Conservation (phyloP, 305 asterid genomes). For the Coffea humblotiana region DNA sequence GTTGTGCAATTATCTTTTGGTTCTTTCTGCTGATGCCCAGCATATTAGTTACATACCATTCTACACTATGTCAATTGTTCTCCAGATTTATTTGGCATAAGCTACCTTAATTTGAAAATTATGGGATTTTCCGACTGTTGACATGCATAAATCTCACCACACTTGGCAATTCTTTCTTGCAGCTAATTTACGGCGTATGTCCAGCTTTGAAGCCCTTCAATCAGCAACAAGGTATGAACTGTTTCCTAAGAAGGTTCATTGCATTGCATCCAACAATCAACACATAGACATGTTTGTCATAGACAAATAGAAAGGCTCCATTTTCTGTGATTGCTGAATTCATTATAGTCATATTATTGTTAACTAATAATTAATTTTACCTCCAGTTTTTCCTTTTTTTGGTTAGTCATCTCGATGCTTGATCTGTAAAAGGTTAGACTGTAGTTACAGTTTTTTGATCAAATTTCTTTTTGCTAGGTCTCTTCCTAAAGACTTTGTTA, state of each 20-base stretch:
- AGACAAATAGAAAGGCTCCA: no score
- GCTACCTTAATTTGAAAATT: not conserved
- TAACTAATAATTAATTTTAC: not conserved
- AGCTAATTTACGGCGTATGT: slow-evolving; percentile 48
- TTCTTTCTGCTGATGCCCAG: not conserved
- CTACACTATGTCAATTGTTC: no score
- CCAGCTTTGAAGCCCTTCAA: slow-evolving; percentile 61
- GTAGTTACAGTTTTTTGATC: not conserved
- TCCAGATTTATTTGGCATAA: not conserved
- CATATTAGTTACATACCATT: no score
- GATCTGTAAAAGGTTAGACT: not conserved
- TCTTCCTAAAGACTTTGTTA: slow-evolving; percentile 66
- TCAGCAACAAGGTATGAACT: slow-evolving; percentile 51
- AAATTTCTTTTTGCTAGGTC: slow-evolving; percentile 50
- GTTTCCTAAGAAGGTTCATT: slow-evolving; percentile 4
- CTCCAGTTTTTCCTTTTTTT: not conserved
- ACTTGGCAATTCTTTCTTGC: slow-evolving; percentile 29
- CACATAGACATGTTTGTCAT: not conserved
- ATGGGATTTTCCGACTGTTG: slow-evolving; percentile 4
- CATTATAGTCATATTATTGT: not conserved
- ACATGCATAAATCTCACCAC: slow-evolving; percentile 1
- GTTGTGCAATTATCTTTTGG: not conserved
- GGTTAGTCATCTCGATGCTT: not conserved
- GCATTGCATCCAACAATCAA: not conserved
- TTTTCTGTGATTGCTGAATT: not conserved